These are phyloP conservation scores for Phoma sp. DNA, from an alignment of 2,329 filamentous ascomycete species.

Conservation along the genomic window DNA sequence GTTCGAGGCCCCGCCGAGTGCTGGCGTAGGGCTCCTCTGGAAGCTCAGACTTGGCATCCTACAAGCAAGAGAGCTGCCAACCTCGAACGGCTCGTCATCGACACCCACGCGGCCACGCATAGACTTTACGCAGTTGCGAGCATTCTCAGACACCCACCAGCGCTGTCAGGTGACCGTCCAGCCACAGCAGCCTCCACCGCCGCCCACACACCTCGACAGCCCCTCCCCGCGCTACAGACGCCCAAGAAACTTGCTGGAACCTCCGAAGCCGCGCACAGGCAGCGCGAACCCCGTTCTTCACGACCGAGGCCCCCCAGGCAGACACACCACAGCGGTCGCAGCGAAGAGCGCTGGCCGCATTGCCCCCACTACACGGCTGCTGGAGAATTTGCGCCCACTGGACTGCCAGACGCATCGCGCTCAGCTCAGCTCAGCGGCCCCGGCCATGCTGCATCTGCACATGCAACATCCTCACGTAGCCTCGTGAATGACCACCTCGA, in stretches of 20 bases:
- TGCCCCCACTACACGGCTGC: slow-evolving; percentile 2
- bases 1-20: slow-evolving; percentile 3
- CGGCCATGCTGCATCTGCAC: slow-evolving; percentile 44
- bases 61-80: slow-evolving; percentile 12
- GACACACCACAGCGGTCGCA: slow-evolving; percentile 24
- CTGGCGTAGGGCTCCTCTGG: slow-evolving; percentile 8
- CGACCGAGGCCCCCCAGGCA: slow-evolving; percentile 11
- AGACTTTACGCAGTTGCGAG: neutral
- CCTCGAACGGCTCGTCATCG: slow-evolving; percentile 12
- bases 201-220: slow-evolving; percentile 16
- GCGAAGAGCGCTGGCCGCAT: slow-evolving; percentile 19
- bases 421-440: slow-evolving; percentile 34
- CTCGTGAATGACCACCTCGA: slow-evolving; percentile 46
- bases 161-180: neutral
- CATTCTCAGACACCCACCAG: neutral
- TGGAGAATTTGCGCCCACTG: slow-evolving; percentile 15
- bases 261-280: slow-evolving; percentile 24
- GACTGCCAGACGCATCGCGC: slow-evolving; percentile 15
- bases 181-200: slow-evolving; percentile 1
- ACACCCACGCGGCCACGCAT: slow-evolving; percentile 1
- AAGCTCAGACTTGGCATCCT: slow-evolving; percentile 8
- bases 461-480: slow-evolving; percentile 44
- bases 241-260: slow-evolving; percentile 25
- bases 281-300: slow-evolving; percentile 12
- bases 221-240: slow-evolving; percentile 23